Evolutionary conservation across 2,329 filamentous ascomycete species (phyloP), one percentile per base, ranked within the genome.

Genomic region (Coniosporium tulheliwenetii): DNA sequence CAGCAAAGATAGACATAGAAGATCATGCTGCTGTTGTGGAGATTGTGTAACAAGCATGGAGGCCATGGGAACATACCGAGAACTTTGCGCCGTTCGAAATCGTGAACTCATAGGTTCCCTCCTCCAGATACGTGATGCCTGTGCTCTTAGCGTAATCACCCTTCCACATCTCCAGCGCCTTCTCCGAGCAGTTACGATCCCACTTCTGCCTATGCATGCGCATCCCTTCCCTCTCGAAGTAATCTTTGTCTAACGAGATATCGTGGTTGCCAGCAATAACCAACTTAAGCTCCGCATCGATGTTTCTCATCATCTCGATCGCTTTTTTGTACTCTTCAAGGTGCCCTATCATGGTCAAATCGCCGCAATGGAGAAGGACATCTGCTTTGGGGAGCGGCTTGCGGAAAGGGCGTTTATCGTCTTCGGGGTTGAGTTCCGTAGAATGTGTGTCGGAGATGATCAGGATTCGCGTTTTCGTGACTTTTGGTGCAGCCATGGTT

Each of bases 251-350:
- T 1, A 79, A 61, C 3, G 66, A 69, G 36, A 75, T 59, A 49
- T 78, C 75, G 54, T 79, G 75, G 49, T 79, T 79, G 0, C 75
- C 75, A 0, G 75, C 68, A 44, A 79, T 77, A 14, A 79, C 67
- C 16, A 79, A 59, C 49, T 78, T 79, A 5, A 79, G 53, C 8
- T 67, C 64, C 2, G 73, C 73, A 10, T 70, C 57, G 31, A 72
- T 64, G 1, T 49, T 48, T 10, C 57, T 53, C 5, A 78, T 59
- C 55, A 72, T 62, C 5, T 61, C 49, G 10, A 75, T 48, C 2
- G 66, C 64, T 9, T 49, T 44, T 29, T 63, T 49, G 48, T 74
- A 71, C 49, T 77, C 69, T 10, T 52, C 35, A 9, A 63, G 42
- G 9, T 57, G 56, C 5, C 73, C 71, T 31, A 64, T 56, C 52